Base-by-base conservation (phyloP, 2,329 filamentous ascomycete species). In the Clonostachys solani region DNA sequence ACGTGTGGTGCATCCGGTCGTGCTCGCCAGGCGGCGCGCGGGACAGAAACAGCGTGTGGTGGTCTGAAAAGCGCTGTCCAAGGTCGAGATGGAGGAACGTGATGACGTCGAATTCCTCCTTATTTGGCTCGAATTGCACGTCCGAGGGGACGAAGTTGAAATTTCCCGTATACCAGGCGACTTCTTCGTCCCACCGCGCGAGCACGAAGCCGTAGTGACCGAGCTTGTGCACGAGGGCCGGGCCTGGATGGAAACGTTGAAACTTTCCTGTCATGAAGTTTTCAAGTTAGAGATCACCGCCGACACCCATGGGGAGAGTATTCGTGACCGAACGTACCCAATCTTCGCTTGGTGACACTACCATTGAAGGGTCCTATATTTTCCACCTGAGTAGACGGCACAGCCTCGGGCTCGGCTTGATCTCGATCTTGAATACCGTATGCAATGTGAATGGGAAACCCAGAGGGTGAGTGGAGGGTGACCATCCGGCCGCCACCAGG, bases 71-170 rank as follows among this genome's bases (percentile, higher is more conserved):
- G 2, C 65, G 62, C 0, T 64, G 54, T 0, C 78, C 80, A 2
- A 71, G 63, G 52, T 82, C 79, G 15, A 83, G 64, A 52, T 81
- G 79, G 19, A 73, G 57, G 55, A 84, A 83, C 4, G 69, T 66
- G 3, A 71, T 18, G 3, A 56, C 49, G n/a, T 57, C 52, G n/a
- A 52, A 46, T 12, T 52, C 40, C 8, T 47, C 17, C 12, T 38
- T 40, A 34, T 44, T 47, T 44, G 33, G 42, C 23, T 51, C 42
- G 34, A 52, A 52, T 2, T 57, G 44, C 16, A 60, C 54, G 44
- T 74, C 69, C 0, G 63, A 60, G 2, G 64, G 64, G 1, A 64
- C 61, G 43, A 74, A 60, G 54, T 72, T 73, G 61, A 73, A 72
- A 43, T 63, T 64, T 2, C 33, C 19, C 0, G 63, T 67, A 53